Base-by-base conservation (phyloP, 2,329 filamentous ascomycete species). In the Lasiodiplodia citricola region DNA sequence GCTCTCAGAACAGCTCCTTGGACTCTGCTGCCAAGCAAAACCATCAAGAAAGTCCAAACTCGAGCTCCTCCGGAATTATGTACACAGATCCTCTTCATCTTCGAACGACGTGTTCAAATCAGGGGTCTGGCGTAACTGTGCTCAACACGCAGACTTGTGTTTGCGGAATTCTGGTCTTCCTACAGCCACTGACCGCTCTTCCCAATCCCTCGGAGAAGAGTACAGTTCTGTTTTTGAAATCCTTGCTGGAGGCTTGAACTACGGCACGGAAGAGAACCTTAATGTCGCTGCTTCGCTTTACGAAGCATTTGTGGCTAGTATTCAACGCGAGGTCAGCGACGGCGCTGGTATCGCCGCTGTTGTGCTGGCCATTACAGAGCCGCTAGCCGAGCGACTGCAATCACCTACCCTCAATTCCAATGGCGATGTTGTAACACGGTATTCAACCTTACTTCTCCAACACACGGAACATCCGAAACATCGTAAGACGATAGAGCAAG, bases 141-240 rank as follows among this genome's bases (percentile, higher is more conserved):
- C 66, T 7, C n/a, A 31, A 10, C 35, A 52, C 10, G 16, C 56
- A 11, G 28, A 54, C n/a, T 11, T 23, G 3, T 52, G 28, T 52
- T 8, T 64, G 35, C 47, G 21, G 21, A 55, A 31, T 7, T 51
- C 56, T 21, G 18, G 28, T 6, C 18, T 55, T 57, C 44, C 56
- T 23, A 44, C 44, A 11, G 25, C 66, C 11, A 21, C 47, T 3
- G 56, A 51, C 16, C 55, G 56, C 2, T 47, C 56, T 13, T 37
- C 66, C 23, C 44, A 55, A 35, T 44, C 87, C 44, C 77, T 90
- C 66, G 88, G 91, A 16, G 87, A 88, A 13, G 90, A 93, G 68
- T 94, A 92, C 71, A 89, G 91, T 10, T 88, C 91, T 64, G 81
- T 91, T 28, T 84, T 90, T 18, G 89, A 87, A 21, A 86, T 96